These are phyloP conservation scores for Byssochlamys sp. DNA, from an alignment of 2,329 filamentous ascomycete species.

Conservation along the genomic window DNA sequence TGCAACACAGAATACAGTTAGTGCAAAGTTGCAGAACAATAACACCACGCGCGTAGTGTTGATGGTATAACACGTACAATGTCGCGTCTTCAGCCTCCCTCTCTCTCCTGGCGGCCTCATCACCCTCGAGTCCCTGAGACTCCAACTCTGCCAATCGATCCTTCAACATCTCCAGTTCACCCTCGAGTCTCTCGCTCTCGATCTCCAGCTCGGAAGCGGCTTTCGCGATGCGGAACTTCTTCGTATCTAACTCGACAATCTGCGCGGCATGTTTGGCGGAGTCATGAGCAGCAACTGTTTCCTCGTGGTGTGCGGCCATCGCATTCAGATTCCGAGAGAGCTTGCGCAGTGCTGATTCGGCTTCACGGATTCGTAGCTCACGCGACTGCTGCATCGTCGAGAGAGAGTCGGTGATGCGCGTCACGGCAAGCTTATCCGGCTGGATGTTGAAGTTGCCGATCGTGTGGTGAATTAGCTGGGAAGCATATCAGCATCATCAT, in stretches of 20 bases:
- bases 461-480: constrained; percentile 78
- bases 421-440: constrained; percentile 73
- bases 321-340: constrained; percentile 68
- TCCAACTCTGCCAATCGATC: constrained; percentile 73
- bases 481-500: constrained; percentile 2
- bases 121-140: constrained; percentile 73
- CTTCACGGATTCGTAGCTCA: constrained; percentile 63
- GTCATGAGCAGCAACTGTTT: constrained; percentile 66
- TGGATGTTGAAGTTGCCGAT: constrained; percentile 90
- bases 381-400: constrained; percentile 76
- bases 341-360: constrained; percentile 57
- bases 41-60: neutral
- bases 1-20: constrained; percentile 17
- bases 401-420: constrained; percentile 75
- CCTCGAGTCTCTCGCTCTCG: constrained; percentile 82
- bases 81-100: constrained; percentile 43
- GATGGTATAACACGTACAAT: constrained; percentile 22
- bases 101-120: constrained; percentile 42
- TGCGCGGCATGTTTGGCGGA: constrained; percentile 69
- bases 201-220: constrained; percentile 79
- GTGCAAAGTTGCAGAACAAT: neutral
- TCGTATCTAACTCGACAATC: constrained; percentile 78
- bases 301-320: constrained; percentile 64
- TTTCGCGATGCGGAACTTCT: constrained; percentile 93
- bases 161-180: constrained; percentile 65